Percentiles rank a stretch among this genome's conserved stretches.
Conservation (phyloP, 345 rosid species). For the Hibiscus tridactylites region DNA sequence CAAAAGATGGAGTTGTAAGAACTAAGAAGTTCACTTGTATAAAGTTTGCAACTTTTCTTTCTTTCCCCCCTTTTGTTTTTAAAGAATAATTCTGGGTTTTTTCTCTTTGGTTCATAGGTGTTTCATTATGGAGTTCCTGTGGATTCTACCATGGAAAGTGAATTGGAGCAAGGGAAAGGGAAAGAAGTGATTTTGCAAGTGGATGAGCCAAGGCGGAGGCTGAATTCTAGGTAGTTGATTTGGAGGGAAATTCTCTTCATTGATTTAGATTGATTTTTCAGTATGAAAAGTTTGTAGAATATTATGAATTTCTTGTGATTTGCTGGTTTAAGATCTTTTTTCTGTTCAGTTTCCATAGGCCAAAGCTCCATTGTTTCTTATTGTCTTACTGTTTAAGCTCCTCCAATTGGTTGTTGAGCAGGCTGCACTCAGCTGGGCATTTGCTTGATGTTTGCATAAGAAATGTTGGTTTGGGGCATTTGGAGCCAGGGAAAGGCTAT, state of each 20-base stretch:
- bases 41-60: not conserved
- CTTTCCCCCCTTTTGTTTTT: not conserved
- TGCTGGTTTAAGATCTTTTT: not conserved
- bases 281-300: not conserved
- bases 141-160: slow-evolving; percentile 25
- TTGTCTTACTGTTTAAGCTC: not conserved
- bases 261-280: not conserved
- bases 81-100: not conserved
- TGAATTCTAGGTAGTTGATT: slow-evolving; percentile 54
- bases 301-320: not conserved
- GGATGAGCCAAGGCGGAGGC: slow-evolving; percentile 60
- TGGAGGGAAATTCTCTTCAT: no score
- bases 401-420: slow-evolving; percentile 11
- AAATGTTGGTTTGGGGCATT: slow-evolving; percentile 58
- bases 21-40: slow-evolving; percentile 17
- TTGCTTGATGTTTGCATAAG: slow-evolving; percentile 57
- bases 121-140: slow-evolving; percentile 62
- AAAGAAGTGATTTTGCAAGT: slow-evolving; percentile 42
- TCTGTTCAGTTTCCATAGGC: not conserved
- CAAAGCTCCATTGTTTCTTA: not conserved
- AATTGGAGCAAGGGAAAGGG: slow-evolving; percentile 31
- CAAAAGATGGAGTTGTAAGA: slow-evolving; percentile 56
- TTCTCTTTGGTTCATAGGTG: slow-evolving; percentile 29
- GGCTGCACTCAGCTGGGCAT: slow-evolving; percentile 91
- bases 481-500: slow-evolving; percentile 73